Base-by-base conservation (phyloP, 1,139 yeast genomes). In the Yarrowia galli region DNA sequence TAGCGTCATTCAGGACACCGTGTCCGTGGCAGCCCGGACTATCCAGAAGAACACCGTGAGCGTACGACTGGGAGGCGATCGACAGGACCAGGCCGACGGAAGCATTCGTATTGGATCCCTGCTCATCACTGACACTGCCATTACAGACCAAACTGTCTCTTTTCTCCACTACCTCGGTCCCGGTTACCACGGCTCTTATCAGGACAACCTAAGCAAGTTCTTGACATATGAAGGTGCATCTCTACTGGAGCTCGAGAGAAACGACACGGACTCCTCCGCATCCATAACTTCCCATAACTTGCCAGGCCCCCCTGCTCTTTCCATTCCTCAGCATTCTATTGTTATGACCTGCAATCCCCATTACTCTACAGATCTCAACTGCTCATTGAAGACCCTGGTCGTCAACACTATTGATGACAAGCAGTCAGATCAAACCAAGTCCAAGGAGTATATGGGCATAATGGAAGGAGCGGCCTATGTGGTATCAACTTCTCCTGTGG, bases 141-240 rank as follows among this genome's bases (percentile, higher is more conserved):
- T 64, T 12, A 49, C 51, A 1, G 67, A 49, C 13, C 61, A 64
- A 20, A 42, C 49, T 3, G 73, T 81, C 0, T 69, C 78, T 0
- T 69, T 80, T 8, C 76, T 83, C 0, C 77, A 76, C 66, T 72
- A 72, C 36, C 70, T 83, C 9, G 84, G 85, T 0, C 79, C 79
- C 9, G 69, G 73, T 8, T 83, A 82, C 69, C 69, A 78, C 7
- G 84, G 82, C 1, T 71, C 71, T 22, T 83, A 75, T 68, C 80
- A 79, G 49, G 84, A 81, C 68, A 68, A 71, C 53, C 68, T 81
- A 3, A 68, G 75, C n/a, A 73, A 75, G 35, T 76, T 77, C 23
- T 70, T 82, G 67, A 75, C 78, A 15, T 79, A 79, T 46, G 73
- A 74, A 20, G 74, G 80, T 1, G 74, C 78, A 20, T 73, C 81